Base-by-base conservation (phyloP, 2,329 filamentous ascomycete genomes). In the Gremmenia infestans region DNA sequence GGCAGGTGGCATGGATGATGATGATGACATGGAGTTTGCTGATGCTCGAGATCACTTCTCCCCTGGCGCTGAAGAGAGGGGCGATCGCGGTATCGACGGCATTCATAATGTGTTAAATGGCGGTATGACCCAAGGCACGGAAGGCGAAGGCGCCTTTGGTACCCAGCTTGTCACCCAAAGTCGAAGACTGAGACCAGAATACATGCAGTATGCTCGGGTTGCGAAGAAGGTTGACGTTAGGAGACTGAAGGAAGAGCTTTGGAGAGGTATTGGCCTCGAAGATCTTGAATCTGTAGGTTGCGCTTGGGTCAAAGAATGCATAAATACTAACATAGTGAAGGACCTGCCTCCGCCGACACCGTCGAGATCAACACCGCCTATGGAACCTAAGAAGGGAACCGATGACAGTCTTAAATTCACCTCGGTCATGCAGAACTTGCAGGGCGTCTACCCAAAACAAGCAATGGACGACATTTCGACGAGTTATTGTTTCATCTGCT, bases 381-480 rank as follows among this genome's bases (percentile, higher is more conserved):
- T 67, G 49, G 67, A 67, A 42, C 51, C 57, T 2, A 60, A 61
- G 53, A 66, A 62, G 19, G 59, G 14, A 69, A 76, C 52, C 74
- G 75, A 60, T 71, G 78, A 73, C 9, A 74, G 73, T 3, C 80
- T 97, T 62, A 91, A 88, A 66, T 99, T 99, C 73, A 97, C 92
- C 0, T 78, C 87, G 19, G 86, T 99, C 57, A 95, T 99, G 85
- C 95, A 96, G 70, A 86, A 86, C 59, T 76, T 99, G 48, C 89
- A 95, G 70, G 74, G 79, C 4, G 91, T 96, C 7, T 99, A 99
- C 68, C 87, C 91, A 11, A 88, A 89, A 71, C 81, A 89, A 63
- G 83, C 85, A 58, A 89, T 99, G 84, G 85, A 88, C 58, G 94
- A 99, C 72, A 97, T 99, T 67, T 96, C 91, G 37, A 99, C 94